phyloP scores from a whole-genome alignment of 495 filamentous ascomycete genomes.

The Trichodelitschia bisporula region DNA sequence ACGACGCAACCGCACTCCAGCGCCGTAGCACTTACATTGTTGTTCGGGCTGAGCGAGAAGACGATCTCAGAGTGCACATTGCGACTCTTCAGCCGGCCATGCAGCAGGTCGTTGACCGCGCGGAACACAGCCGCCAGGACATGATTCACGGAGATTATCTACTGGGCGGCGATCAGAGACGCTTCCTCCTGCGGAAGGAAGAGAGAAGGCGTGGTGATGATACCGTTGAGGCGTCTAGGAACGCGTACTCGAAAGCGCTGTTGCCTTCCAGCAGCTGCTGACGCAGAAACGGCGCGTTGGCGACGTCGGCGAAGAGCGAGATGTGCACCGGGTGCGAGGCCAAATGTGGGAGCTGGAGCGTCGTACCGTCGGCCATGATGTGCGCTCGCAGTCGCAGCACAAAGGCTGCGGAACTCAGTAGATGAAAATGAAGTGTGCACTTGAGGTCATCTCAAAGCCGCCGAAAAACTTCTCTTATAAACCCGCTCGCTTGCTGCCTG shows the following conservation, averaged over 20 bases:
- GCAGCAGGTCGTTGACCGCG: conserved; percentile 40
- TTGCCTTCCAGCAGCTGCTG: conserved; percentile 63
- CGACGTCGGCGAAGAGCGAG: too few species aligned
- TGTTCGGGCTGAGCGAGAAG: conserved; percentile 53
- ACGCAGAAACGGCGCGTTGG: conserved; percentile 56
- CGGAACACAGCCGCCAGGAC: conserved; percentile 53
- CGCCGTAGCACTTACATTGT: conserved; percentile 65
- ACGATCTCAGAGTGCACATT: conserved; percentile 93
- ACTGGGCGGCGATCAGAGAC: background rate
- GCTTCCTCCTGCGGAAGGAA: background rate
- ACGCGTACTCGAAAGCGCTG: conserved; percentile 68
- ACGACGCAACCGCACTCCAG: too few species aligned
- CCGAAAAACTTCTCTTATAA: too few species aligned
- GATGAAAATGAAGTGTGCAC: too few species aligned
- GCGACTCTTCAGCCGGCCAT: conserved; percentile 40
- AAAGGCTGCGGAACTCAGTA: too few species aligned
- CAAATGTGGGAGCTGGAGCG: too few species aligned
- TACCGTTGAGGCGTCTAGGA: conserved; percentile 63
- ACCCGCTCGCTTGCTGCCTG: too few species aligned
- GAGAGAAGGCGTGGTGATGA: conserved; percentile 1
- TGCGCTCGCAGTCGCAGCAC: too few species aligned
- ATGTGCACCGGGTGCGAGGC: too few species aligned
- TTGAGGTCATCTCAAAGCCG: too few species aligned
- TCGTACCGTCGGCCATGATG: too few species aligned
- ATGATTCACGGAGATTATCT: conserved; percentile 46